Percentiles rank a stretch among this genome's conserved stretches.
phyloP scores from a whole-genome alignment of 2,329 filamentous ascomycete species.

The Didymella segeticola region DNA sequence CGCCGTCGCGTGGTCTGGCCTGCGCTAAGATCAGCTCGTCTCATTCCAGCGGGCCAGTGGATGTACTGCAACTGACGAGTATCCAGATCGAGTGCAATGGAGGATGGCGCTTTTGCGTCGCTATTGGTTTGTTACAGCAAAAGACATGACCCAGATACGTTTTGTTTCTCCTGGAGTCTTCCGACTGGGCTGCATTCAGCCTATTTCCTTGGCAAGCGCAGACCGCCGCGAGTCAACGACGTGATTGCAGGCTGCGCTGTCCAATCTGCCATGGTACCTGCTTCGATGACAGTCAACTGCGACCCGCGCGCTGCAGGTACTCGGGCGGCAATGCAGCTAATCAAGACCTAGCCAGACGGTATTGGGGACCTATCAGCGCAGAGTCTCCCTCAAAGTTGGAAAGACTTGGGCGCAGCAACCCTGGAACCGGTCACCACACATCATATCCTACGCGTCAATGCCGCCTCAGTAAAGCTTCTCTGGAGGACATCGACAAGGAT shows the following conservation, averaged over 20 bases:
- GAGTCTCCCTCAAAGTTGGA: neutral
- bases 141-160: conserved; percentile 14
- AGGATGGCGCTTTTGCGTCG: conserved; percentile 5
- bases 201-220: conserved; percentile 13
- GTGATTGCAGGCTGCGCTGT: conserved; percentile 10
- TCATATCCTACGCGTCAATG: conserved; percentile 1
- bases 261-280: conserved; percentile 15
- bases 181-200: neutral
- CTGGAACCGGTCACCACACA: neutral
- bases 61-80: neutral
- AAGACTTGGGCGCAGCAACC: neutral
- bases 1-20: conserved; percentile 18
- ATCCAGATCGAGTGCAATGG: neutral
- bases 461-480: neutral
- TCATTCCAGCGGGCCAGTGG: neutral
- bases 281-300: conserved; percentile 5
- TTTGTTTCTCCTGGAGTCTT: conserved; percentile 3
- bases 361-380: neutral
- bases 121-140: conserved; percentile 15
- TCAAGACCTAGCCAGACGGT: neutral
- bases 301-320: conserved; percentile 10
- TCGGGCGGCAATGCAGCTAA: neutral
- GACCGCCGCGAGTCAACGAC: conserved; percentile 10
- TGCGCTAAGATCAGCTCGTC: conserved; percentile 17
- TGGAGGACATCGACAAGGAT: neutral